Base-by-base conservation (phyloP, 2,329 filamentous ascomycete species). In the Hansfordia pulvinata region DNA sequence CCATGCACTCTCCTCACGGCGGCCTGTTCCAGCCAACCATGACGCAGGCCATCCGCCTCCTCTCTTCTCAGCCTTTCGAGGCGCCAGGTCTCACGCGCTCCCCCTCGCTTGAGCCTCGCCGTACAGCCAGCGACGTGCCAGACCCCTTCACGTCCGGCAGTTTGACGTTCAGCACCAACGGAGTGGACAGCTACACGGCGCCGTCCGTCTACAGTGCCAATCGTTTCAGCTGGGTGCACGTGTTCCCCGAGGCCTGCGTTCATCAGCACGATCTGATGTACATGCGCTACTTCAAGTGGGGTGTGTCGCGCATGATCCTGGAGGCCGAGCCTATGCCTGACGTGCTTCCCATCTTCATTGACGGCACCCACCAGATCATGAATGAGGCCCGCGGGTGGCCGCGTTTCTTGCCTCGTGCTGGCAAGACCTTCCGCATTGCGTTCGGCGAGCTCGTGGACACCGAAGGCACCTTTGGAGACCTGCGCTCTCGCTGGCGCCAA, bases 221-320 rank as follows among this genome's bases (percentile, higher is more conserved):
- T 41, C 72, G 71, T 23, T 68, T 81, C 49, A 71, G 73, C 23
- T 98, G 90, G 90, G 62, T 98, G 4, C 90, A 98, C 52, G 78
- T 96, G 29, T 96, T 96, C 51, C 90, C 90, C 9, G 90, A 98
- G 54, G 90, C 85, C 25, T 84, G 81, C 51, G 84, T 93, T 23
- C 86, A 96, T 52, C 90, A 98, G 55, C 76, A 84, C 38, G 69
- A 78, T 2, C 60, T 74, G 21, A 73, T 75, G 41, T 72, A 76
- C 6, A 76, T 96, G 63, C 79, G 90, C 17, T 98, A 98, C 56
- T 96, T 96, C 69, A 94, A 93, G 59, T 98, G 90, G 90, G 90
- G 90, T 2, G 65, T 96, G 2, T 84, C 88, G 6, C 73, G 90
- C 3, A 64, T 96, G 31, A 90, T 98, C 31, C 70, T 98, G 24